phyloP scores from a whole-genome alignment of 768 basidiomycete species.

The Boletus vermiculosoides region DNA sequence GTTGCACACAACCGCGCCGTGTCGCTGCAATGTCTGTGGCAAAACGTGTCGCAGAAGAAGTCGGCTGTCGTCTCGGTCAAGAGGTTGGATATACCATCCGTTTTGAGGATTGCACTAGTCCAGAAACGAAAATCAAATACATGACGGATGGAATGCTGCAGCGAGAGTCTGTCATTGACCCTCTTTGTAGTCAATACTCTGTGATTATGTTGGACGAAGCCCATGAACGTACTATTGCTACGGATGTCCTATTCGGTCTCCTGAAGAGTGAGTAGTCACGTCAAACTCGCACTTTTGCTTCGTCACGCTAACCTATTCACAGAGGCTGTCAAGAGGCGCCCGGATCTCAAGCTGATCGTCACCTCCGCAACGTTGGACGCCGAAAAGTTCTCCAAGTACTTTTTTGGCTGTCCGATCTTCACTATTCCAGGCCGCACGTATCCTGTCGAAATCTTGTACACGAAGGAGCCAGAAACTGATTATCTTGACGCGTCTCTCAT shows the following conservation, averaged over 20 bases:
- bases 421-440: constrained; percentile 99
- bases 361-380: constrained; percentile 99
- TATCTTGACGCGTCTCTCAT: constrained; percentile 98
- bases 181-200: constrained; percentile 87
- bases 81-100: constrained; percentile 99
- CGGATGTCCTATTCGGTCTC: constrained; percentile 95
- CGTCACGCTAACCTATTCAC: constrained; percentile 22
- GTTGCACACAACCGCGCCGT: constrained; percentile 98
- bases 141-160: constrained; percentile 99
- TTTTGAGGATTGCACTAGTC: constrained; percentile 98
- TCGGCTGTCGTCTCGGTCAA: constrained; percentile 94
- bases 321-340: constrained; percentile 94
- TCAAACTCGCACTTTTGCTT: not conserved
- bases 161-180: constrained; percentile 94
- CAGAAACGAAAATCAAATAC: constrained; percentile 99
- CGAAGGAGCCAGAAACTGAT: constrained; percentile 96
- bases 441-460: constrained; percentile 97
- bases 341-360: constrained; percentile 96
- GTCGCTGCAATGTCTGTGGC: constrained; percentile 99
- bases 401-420: constrained; percentile 98
- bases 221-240: constrained; percentile 97
- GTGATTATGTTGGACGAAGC: constrained; percentile 99
- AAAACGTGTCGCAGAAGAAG: constrained; percentile 97
- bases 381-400: constrained; percentile 99
- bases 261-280: constrained; percentile 53